A percentile compares a stretch with the other conserved stretches of the same genome.
phyloP scores from a whole-genome alignment of 2,329 filamentous ascomycete genomes.

The Mariannaea sp. region DNA sequence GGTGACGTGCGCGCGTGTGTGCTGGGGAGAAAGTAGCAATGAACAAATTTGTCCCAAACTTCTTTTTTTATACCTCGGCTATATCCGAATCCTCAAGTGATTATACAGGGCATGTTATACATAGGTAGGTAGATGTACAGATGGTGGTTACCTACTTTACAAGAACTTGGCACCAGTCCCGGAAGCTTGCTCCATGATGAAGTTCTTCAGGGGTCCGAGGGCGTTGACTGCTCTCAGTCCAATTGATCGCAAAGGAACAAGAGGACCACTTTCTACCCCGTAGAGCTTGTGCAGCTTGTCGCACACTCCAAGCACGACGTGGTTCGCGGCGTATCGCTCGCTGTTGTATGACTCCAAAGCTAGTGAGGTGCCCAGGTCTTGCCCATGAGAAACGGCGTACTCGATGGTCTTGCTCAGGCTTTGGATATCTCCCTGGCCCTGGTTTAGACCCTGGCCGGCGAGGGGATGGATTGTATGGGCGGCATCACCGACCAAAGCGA shows the following conservation, averaged over 20 bases:
- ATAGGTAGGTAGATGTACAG: conserved; percentile 6
- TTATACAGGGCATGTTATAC: conserved; percentile 23
- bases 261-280: conserved; percentile 75
- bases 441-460: conserved; percentile 91
- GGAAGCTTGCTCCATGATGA: conserved; percentile 79
- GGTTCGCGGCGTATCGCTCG: conserved; percentile 83
- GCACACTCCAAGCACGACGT: conserved; percentile 75
- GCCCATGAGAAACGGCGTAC: conserved; percentile 78
- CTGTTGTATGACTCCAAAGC: conserved; percentile 80
- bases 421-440: conserved; percentile 87
- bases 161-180: conserved; percentile 57
- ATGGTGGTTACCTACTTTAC: conserved; percentile 30
- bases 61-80: conserved; percentile 22
- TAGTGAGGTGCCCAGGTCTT: conserved; percentile 81
- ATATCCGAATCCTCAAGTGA: conserved; percentile 14
- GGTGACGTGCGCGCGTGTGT: conserved; percentile 28
- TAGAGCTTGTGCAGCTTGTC: conserved; percentile 95
- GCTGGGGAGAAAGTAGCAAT: conserved; percentile 33
- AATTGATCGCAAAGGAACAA: conserved; percentile 78
- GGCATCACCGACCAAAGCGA: conserved; percentile 91
- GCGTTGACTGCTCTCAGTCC: conserved; percentile 78
- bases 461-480: conserved; percentile 95
- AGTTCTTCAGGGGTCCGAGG: conserved; percentile 75
- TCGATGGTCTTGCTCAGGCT: conserved; percentile 76
- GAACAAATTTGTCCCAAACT: conserved; percentile 27